Conservation (phyloP, 1,139 yeast species). For the Zygoascus meyerae region DNA sequence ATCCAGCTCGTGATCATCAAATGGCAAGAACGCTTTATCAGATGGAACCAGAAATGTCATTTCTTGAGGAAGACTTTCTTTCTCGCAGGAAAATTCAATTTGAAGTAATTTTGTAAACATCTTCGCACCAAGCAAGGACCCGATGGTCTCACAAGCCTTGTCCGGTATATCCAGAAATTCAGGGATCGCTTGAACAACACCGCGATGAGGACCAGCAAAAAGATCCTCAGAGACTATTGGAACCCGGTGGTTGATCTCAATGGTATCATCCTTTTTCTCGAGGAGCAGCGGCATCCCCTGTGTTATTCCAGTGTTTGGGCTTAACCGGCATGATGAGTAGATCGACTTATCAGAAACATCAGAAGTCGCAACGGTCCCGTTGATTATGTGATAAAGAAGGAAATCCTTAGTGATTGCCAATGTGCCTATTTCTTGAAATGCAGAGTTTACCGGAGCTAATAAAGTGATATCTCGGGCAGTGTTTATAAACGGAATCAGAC, state of each 20-base stretch:
- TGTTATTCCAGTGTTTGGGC: constrained; percentile 8
- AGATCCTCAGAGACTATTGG: constrained; percentile 60
- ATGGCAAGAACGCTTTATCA: constrained; percentile 36
- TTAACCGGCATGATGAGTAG: constrained; percentile 3
- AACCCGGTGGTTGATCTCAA: constrained; percentile 26
- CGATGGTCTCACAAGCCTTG: constrained; percentile 40
- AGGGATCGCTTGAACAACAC: constrained; percentile 71
- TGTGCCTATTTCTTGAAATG: constrained; percentile 43
- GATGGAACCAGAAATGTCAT: constrained; percentile 43
- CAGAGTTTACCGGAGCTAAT: constrained; percentile 82
- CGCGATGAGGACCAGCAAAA: constrained; percentile 60
- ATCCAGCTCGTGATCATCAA: constrained; percentile 42
- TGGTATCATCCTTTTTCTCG: neutral
- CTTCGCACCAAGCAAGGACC: constrained; percentile 21
- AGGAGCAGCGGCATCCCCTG: constrained; percentile 10
- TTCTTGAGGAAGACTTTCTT: constrained; percentile 18
- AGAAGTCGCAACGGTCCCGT: constrained; percentile 24
- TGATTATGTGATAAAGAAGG: constrained; percentile 34
- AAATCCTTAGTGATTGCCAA: constrained; percentile 27
- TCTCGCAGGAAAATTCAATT: constrained; percentile 22
- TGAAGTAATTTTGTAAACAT: constrained; percentile 25
- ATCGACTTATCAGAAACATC: constrained; percentile 12
- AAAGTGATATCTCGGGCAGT: constrained; percentile 62
- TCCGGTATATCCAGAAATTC: constrained; percentile 43
- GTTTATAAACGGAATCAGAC: constrained; percentile 64